Evolutionary conservation across 441 rosid species (phyloP).

Genomic region (Macaranga tanarius): DNA sequence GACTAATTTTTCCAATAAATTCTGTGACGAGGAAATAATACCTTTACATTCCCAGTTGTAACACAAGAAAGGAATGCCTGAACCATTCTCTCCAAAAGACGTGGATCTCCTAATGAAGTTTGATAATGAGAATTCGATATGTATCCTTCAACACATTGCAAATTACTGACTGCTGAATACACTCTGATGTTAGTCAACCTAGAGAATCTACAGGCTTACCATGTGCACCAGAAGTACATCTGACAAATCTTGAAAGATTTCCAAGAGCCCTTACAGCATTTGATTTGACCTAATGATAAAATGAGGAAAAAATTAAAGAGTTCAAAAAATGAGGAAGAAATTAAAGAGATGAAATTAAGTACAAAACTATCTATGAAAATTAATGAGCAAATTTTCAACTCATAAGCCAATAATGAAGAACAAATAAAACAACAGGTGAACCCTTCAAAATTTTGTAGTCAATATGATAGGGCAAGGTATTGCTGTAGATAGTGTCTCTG

Average conservation of each 20-base stretch:
- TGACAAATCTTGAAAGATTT: conserved; percentile 70
- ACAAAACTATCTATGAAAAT: background rate
- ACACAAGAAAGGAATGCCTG: conserved; percentile 95
- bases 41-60: conserved; percentile 96
- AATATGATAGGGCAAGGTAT: background rate
- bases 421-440: background rate
- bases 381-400: background rate
- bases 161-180: conserved; percentile 21
- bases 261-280: conserved; percentile 99
- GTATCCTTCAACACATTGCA: conserved; percentile 19
- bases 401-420: background rate
- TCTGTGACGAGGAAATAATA: conserved; percentile 27
- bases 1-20: background rate
- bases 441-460: conserved; percentile 1
- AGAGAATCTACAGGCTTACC: conserved; percentile 29
- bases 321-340: conserved; percentile 6
- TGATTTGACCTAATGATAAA: conserved; percentile 61
- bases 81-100: conserved; percentile 70
- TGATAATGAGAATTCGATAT: conserved; percentile 30
- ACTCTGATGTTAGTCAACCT: conserved; percentile 25
- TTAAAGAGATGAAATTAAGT: background rate
- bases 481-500: background rate
- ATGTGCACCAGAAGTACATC: conserved; percentile 33
- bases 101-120: conserved; percentile 36
- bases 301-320: conserved; percentile 7